Percentiles rank a stretch among this genome's conserved stretches.
These are phyloP conservation scores for Cyclotella sp. DNA, from an alignment of 108 stramenopile species.

Conservation along the genomic window DNA sequence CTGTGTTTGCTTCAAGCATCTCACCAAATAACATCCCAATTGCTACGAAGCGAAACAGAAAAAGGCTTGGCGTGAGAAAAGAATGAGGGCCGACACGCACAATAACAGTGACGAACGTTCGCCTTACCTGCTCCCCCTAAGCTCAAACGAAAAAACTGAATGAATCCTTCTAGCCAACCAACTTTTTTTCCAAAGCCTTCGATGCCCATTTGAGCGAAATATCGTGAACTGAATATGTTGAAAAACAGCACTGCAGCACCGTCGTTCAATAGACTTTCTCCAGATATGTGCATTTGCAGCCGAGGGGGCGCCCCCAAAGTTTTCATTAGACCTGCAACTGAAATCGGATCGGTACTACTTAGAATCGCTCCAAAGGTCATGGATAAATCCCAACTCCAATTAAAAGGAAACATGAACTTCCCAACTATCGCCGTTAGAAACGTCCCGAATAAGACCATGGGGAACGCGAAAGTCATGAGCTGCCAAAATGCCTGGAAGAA, in stretches of 20 bases:
- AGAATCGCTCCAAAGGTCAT: constrained; percentile 90
- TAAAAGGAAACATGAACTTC: constrained; percentile 70
- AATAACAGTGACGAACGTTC: no score
- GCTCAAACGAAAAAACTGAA: constrained; percentile 72
- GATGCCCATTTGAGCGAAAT: constrained; percentile 56
- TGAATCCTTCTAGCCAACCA: constrained; percentile 47
- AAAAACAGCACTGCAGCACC: constrained; percentile 93
- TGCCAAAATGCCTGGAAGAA: constrained; percentile 33
- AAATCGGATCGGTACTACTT: constrained; percentile 93
- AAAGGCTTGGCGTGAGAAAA: no score
- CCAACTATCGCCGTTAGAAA: constrained; percentile 63
- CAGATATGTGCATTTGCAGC: constrained; percentile 72
- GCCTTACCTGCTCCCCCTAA: no score
- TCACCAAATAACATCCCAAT: no score
- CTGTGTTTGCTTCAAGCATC: no score
- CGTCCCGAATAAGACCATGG: constrained; percentile 79
- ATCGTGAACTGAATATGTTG: constrained; percentile 69
- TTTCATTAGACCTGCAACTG: constrained; percentile 83
- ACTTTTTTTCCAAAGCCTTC: constrained; percentile 60
- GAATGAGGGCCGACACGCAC: no score
- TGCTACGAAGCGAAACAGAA: no score
- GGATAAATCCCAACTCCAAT: constrained; percentile 65
- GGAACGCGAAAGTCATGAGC: constrained; percentile 77
- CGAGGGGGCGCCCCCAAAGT: constrained; percentile 76
- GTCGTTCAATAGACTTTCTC: constrained; percentile 89